Percentiles rank a stretch among this genome's conserved stretches.
These are phyloP conservation scores for Gynostemma pentaphyllum DNA, from an alignment of 306 rosid species.

Conservation along the genomic window DNA sequence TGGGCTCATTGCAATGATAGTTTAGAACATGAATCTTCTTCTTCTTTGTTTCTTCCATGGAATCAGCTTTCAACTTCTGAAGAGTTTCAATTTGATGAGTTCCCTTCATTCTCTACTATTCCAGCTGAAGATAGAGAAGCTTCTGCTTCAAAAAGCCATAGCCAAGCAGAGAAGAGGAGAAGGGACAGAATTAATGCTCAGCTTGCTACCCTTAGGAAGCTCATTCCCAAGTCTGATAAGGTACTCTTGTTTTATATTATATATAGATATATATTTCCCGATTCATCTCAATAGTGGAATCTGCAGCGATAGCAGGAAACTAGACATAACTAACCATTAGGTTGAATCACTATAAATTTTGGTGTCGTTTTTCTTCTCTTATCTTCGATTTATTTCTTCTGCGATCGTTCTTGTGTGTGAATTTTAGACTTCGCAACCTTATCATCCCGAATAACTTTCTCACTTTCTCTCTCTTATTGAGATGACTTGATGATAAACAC, in stretches of 20 bases:
- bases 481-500: constrained; percentile 1
- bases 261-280: too few relatives aligned
- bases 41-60: constrained; percentile 33
- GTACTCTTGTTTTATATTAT: constrained; percentile 19
- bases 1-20: constrained; percentile 24
- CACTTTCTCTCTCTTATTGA: neutral
- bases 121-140: constrained; percentile 41
- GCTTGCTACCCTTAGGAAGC: constrained; percentile 82
- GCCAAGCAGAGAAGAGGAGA: constrained; percentile 91
- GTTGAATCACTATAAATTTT: too few relatives aligned
- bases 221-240: constrained; percentile 91
- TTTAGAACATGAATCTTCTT: constrained; percentile 23
- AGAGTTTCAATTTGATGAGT: constrained; percentile 31
- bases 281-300: neutral
- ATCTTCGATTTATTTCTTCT: too few relatives aligned
- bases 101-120: constrained; percentile 31
- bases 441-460: too few relatives aligned
- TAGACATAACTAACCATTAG: too few relatives aligned
- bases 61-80: constrained; percentile 31
- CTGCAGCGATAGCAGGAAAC: too few relatives aligned
- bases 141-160: constrained; percentile 78
- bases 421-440: too few relatives aligned
- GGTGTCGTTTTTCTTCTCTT: too few relatives aligned
- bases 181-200: constrained; percentile 91
- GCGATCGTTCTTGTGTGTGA: too few relatives aligned